Conservation (phyloP, 1,284 basidiomycete species). For the Naganishia albida region DNA sequence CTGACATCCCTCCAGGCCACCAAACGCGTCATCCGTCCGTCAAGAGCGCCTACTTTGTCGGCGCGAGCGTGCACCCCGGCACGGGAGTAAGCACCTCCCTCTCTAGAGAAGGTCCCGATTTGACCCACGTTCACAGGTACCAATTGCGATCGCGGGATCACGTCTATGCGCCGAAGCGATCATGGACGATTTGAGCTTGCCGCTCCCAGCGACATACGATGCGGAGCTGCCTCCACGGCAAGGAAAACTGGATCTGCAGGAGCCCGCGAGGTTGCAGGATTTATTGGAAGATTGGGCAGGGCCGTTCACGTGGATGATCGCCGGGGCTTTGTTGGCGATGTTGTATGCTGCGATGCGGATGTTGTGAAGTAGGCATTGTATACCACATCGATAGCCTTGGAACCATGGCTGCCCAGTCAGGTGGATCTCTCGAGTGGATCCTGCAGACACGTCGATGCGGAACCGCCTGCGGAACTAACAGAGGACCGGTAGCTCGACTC, state of each 20-base stretch:
- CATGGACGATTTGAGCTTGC: slow-evolving; percentile 37
- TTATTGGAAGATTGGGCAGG: slow-evolving; percentile 21
- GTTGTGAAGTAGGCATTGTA: background rate
- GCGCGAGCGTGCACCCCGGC: slow-evolving; percentile 49
- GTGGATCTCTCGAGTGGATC: too few species aligned
- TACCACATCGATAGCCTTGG: too few species aligned
- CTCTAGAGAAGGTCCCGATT: background rate
- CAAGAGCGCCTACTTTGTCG: slow-evolving; percentile 47
- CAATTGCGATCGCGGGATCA: slow-evolving; percentile 37
- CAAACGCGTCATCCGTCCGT: slow-evolving; percentile 44
- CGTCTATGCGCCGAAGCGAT: slow-evolving; percentile 44
- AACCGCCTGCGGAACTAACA: too few species aligned
- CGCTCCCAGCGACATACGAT: slow-evolving; percentile 38
- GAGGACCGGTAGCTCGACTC: too few species aligned
- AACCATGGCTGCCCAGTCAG: too few species aligned
- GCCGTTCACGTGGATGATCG: slow-evolving; percentile 17
- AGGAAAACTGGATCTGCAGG: slow-evolving; percentile 18
- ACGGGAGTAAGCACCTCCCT: slow-evolving; percentile 38
- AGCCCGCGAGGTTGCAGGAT: slow-evolving; percentile 10
- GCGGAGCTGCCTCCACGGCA: background rate
- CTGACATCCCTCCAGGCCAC: slow-evolving; percentile 32
- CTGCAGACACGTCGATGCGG: too few species aligned
- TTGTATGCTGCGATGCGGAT: background rate
- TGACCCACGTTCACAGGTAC: slow-evolving; percentile 2
- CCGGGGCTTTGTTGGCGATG: slow-evolving; percentile 14